Percentiles rank a stretch among this genome's conserved stretches.
phyloP scores from a whole-genome alignment of 768 basidiomycete species.

The Boletus huronensis region DNA sequence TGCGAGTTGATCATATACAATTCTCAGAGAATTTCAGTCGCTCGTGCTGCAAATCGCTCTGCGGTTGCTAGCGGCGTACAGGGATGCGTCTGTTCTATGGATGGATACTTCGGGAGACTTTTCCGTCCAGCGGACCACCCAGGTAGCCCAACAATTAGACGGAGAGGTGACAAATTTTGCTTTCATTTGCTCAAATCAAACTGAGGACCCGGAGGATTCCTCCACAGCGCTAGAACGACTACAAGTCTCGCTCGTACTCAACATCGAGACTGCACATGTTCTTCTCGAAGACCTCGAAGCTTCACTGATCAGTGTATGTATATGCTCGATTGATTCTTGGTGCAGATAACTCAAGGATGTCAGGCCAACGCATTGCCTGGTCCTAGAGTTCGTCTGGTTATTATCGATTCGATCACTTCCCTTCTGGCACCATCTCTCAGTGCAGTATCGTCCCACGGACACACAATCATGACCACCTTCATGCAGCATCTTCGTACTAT shows the following conservation, averaged over 20 bases:
- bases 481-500: slow-evolving; percentile 60
- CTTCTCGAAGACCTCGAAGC: slow-evolving; percentile 45
- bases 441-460: slow-evolving; percentile 67
- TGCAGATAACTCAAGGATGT: neutral
- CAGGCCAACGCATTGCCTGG: slow-evolving; percentile 10
- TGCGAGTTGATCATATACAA: neutral
- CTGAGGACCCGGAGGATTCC: slow-evolving; percentile 23
- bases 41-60: slow-evolving; percentile 59
- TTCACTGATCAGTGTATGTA: slow-evolving; percentile 29
- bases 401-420: slow-evolving; percentile 65
- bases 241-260: slow-evolving; percentile 55
- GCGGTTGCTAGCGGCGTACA: slow-evolving; percentile 42
- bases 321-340: neutral
- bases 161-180: slow-evolving; percentile 23
- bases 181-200: neutral
- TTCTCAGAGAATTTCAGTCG: slow-evolving; percentile 39
- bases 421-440: slow-evolving; percentile 62
- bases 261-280: slow-evolving; percentile 50
- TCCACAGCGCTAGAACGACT: slow-evolving; percentile 49
- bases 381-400: slow-evolving; percentile 42
- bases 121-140: slow-evolving; percentile 44
- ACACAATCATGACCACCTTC: slow-evolving; percentile 67
- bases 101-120: slow-evolving; percentile 72
- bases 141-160: slow-evolving; percentile 33
- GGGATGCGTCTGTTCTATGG: slow-evolving; percentile 52